phyloP scores from a whole-genome alignment of 495 filamentous ascomycete genomes.

The Rhizodiscina lignyota region DNA sequence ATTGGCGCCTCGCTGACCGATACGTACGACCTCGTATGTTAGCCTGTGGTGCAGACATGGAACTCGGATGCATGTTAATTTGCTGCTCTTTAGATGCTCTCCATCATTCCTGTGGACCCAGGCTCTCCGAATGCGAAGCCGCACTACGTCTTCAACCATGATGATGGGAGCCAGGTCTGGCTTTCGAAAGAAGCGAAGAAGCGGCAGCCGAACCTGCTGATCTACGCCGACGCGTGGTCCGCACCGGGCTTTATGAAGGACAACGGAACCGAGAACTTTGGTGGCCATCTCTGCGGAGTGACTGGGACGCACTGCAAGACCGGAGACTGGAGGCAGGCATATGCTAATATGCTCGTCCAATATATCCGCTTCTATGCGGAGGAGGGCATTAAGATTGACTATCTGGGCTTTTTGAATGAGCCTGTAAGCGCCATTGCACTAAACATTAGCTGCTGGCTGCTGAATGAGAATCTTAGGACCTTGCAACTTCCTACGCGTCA shows the following conservation, averaged over 20 bases:
- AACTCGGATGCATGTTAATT: no score
- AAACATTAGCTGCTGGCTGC: no score
- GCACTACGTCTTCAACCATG: slow-evolving; percentile 11
- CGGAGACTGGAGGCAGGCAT: slow-evolving; percentile 14
- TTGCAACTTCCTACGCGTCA: slow-evolving; percentile 11
- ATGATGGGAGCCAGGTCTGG: slow-evolving; percentile 10
- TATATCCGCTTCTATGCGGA: slow-evolving; percentile 12
- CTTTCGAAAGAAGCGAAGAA: slow-evolving; percentile 7
- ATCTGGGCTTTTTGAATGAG: slow-evolving; percentile 13
- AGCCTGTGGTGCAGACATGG: no score
- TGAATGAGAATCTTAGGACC: no score
- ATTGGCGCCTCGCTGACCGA: slow-evolving; percentile 8
- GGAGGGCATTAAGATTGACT: slow-evolving; percentile 6
- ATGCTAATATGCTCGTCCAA: slow-evolving; percentile 11
- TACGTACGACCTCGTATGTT: slow-evolving; percentile 21
- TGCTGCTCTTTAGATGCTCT: no score
- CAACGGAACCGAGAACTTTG: slow-evolving; percentile 9
- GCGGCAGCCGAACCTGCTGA: slow-evolving; percentile 3
- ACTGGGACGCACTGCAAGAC: slow-evolving; percentile 4
- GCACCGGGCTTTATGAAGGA: slow-evolving; percentile 14
- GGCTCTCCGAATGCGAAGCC: slow-evolving; percentile 6
- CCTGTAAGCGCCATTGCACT: no score
- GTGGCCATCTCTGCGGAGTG: slow-evolving; percentile 10
- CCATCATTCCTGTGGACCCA: slow-evolving; percentile 10
- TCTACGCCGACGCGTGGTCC: slow-evolving; percentile 12